phyloP scores from a whole-genome alignment of 2,329 filamentous ascomycete species.

The Phialophora tarda region DNA sequence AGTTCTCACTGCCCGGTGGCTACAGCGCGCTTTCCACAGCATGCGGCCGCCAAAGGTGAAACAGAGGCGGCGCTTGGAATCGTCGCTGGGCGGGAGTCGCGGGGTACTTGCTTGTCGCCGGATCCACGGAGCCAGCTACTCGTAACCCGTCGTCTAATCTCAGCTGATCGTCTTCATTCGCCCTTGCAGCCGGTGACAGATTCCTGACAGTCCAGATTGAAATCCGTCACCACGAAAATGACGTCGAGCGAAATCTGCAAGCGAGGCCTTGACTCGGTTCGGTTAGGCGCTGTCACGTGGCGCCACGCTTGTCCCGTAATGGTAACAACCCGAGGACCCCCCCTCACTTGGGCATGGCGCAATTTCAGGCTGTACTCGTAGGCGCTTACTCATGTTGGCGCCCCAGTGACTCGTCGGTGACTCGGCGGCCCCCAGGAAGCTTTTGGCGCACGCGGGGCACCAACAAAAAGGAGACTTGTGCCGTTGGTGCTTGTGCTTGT shows the following conservation, averaged over 20 bases:
- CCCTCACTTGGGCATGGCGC: neutral
- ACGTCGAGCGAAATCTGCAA: no score
- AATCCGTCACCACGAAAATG: no score
- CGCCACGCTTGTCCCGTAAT: no score
- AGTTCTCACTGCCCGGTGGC: neutral
- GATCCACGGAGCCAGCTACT: neutral
- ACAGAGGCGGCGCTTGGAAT: neutral
- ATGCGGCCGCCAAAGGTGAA: neutral
- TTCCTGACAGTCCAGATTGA: no score
- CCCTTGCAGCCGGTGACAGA: no score
- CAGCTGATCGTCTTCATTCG: no score
- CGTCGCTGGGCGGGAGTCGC: neutral
- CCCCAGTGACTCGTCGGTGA: neutral
- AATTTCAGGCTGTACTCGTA: neutral
- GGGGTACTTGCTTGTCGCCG: neutral
- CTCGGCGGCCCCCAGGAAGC: neutral
- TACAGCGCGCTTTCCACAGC: neutral
- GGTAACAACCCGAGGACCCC: no score
- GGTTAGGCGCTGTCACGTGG: no score
- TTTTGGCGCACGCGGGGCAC: neutral
- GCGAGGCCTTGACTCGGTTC: no score
- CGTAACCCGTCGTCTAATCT: neutral
- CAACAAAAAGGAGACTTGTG: neutral
- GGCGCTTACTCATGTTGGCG: no score
- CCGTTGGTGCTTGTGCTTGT: neutral